Conservation (phyloP, 2,329 filamentous ascomycete species). For the Botryotinia narcissicola region DNA sequence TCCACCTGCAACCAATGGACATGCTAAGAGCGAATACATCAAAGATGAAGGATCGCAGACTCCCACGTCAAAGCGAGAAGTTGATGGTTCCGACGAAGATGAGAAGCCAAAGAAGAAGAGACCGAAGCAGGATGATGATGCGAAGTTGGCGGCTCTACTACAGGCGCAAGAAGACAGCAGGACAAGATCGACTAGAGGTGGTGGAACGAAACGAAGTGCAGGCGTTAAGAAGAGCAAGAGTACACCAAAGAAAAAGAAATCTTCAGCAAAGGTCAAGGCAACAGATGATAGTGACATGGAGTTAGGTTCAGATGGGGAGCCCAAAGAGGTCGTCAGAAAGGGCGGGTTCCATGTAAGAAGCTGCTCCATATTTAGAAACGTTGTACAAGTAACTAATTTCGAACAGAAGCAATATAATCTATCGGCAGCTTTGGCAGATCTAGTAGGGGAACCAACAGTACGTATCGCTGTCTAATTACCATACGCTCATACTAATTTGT, state of each 20-base stretch:
- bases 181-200: constrained; percentile 71
- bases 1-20: constrained; percentile 17
- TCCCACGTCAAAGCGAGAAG: constrained; percentile 7
- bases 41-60: constrained; percentile 25
- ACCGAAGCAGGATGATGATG: constrained; percentile 75
- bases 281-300: constrained; percentile 79
- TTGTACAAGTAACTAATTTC: constrained; percentile 1
- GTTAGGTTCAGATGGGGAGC: constrained; percentile 55
- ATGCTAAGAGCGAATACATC: constrained; percentile 16
- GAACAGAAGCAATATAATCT: constrained; percentile 70
- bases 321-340: constrained; percentile 66
- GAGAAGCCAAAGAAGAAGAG: constrained; percentile 52
- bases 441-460: constrained; percentile 69
- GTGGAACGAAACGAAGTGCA: constrained; percentile 50
- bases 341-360: constrained; percentile 80
- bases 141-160: constrained; percentile 78
- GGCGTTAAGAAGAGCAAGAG: constrained; percentile 63
- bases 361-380: constrained; percentile 29
- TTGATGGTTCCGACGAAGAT: constrained; percentile 28
- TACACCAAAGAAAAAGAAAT: constrained; percentile 68
- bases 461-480: constrained; percentile 33
- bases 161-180: constrained; percentile 88
- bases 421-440: constrained; percentile 64
- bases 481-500: constrained; percentile 20
- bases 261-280: constrained; percentile 67